These are phyloP conservation scores for Eucalyptus cloeziana DNA, from an alignment of 345 rosid genomes.

Conservation along the genomic window DNA sequence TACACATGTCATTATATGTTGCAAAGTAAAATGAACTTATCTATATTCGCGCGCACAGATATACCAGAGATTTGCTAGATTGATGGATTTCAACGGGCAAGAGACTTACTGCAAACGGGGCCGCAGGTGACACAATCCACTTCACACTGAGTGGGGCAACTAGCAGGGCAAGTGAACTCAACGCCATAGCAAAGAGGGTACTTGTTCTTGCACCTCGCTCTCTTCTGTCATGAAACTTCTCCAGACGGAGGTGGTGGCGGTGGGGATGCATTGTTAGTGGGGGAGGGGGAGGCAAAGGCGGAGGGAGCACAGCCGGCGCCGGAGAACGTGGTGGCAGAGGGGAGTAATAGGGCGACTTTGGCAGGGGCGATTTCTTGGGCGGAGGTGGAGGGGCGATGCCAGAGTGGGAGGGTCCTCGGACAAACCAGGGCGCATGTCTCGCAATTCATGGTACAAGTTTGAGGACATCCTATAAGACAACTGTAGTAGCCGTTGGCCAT, in stretches of 20 bases:
- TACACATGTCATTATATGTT: not conserved
- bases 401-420: not conserved
- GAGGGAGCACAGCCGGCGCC: not conserved
- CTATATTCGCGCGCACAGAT: too few relatives aligned
- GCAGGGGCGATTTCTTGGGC: not conserved
- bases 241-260: conserved; percentile 1
- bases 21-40: not conserved
- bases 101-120: conserved; percentile 33
- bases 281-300: not conserved
- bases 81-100: not conserved
- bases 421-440: not conserved
- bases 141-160: conserved; percentile 34
- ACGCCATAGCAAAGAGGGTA: conserved; percentile 24
- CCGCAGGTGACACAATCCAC: conserved; percentile 48
- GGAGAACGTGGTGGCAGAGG: not conserved
- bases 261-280: not conserved
- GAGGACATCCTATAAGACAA: not conserved
- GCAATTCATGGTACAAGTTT: not conserved
- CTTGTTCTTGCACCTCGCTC: conserved; percentile 14
- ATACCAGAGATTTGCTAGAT: not conserved
- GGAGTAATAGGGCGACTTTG: not conserved
- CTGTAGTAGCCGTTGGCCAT: not conserved
- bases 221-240: conserved; percentile 6
- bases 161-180: conserved; percentile 21
- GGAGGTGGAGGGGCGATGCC: not conserved